Conservation (phyloP, 2,329 filamentous ascomycete species). For the Neonectria neomacrospora region DNA sequence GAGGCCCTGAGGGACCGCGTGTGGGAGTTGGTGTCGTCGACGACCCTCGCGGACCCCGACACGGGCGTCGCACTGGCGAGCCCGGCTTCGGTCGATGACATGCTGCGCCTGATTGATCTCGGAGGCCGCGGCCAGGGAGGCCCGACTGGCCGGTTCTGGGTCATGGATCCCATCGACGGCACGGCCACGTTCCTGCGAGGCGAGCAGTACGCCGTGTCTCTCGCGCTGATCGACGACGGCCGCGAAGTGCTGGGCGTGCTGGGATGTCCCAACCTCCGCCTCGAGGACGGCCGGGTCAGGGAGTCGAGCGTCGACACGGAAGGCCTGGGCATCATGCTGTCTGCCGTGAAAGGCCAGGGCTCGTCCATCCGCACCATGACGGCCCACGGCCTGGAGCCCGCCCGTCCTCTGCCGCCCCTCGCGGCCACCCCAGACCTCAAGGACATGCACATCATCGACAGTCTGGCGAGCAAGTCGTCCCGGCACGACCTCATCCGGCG, state of each 20-base stretch:
- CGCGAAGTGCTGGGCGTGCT: constrained; percentile 67
- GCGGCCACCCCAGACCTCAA: constrained; percentile 30
- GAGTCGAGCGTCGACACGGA: constrained; percentile 49
- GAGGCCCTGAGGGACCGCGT: constrained; percentile 61
- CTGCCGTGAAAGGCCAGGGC: constrained; percentile 48
- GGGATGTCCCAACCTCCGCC: constrained; percentile 68
- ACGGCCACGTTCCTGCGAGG: constrained; percentile 70
- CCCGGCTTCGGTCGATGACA: constrained; percentile 61
- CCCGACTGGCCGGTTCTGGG: constrained; percentile 61
- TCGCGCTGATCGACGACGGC: constrained; percentile 68
- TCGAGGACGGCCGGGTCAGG: constrained; percentile 50
- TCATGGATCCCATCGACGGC: constrained; percentile 73
- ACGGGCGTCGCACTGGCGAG: constrained; percentile 46
- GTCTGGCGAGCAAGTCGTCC: constrained; percentile 45
- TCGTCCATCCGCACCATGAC: constrained; percentile 44
- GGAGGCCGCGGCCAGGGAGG: constrained; percentile 58
- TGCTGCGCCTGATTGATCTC: constrained; percentile 70
- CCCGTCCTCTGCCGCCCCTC: constrained; percentile 37
- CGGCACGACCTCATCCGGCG: constrained; percentile 47
- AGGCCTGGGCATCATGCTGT: constrained; percentile 51
- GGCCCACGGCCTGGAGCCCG: constrained; percentile 31
- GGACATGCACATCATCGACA: constrained; percentile 50
- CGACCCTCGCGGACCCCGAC: constrained; percentile 23
- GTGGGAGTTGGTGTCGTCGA: constrained; percentile 61
- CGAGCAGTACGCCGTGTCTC: constrained; percentile 71